Conservation (phyloP, 164 flowering plant genomes). For the Protea cynaroides region DNA sequence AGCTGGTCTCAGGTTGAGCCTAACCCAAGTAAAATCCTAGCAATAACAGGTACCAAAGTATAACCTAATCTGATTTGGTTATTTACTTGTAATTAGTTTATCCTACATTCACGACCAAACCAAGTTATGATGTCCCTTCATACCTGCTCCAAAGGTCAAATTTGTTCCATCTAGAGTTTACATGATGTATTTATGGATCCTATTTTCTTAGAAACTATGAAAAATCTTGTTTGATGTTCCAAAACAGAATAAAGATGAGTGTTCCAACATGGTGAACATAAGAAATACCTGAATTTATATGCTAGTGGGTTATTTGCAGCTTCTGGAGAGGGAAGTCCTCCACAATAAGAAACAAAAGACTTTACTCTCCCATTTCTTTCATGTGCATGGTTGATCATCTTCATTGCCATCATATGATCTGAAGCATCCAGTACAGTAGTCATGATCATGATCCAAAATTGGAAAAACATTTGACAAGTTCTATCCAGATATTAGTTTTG, state of each 20-base stretch:
- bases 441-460: background rate
- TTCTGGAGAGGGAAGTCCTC: constrained; percentile 94
- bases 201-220: background rate
- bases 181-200: background rate
- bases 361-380: constrained; percentile 48
- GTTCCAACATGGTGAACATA: background rate
- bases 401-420: constrained; percentile 99
- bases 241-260: background rate
- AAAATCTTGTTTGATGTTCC: background rate
- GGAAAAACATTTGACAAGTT: background rate
- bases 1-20: too few species aligned
- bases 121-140: background rate
- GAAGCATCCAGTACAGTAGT: constrained; percentile 12
- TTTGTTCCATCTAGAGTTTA: background rate
- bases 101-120: background rate
- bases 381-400: constrained; percentile 85
- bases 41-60: too few species aligned
- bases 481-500: background rate
- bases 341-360: constrained; percentile 91
- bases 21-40: too few species aligned
- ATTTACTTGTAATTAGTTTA: too few species aligned
- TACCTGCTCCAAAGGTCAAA: background rate
- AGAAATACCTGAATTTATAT: constrained; percentile 85
- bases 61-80: too few species aligned
- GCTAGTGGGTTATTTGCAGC: constrained; percentile 95